A percentile compares a stretch with the other conserved stretches of the same genome.
phyloP scores from a whole-genome alignment of 2,329 filamentous ascomycete species.

The Colletotrichum camelliae region DNA sequence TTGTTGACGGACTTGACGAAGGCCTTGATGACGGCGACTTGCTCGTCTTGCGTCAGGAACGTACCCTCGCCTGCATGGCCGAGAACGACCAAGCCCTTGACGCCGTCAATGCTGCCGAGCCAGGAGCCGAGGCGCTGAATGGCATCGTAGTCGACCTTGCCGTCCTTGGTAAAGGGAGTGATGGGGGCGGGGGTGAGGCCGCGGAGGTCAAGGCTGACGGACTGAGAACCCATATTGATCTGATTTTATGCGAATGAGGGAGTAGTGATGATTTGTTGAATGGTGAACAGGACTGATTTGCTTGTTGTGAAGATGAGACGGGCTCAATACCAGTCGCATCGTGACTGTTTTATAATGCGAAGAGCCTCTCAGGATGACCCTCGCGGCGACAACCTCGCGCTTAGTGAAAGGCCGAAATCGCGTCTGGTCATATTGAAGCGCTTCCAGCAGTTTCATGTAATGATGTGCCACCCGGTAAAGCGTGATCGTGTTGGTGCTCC shows the following conservation, averaged over 20 bases:
- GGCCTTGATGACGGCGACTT: conserved; percentile 53
- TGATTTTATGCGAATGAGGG: background rate
- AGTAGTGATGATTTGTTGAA: background rate
- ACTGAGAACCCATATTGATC: conserved; percentile 26
- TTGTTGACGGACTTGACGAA: conserved; percentile 57
- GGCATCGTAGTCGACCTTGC: conserved; percentile 54
- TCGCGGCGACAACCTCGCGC: background rate
- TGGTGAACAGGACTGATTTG: background rate
- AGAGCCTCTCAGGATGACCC: background rate
- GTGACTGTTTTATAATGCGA: background rate
- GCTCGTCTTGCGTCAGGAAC: conserved; percentile 55
- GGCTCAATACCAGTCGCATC: background rate
- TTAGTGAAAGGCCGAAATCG: conserved; percentile 1
- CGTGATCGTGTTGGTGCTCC: background rate
- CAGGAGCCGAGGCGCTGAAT: conserved; percentile 58
- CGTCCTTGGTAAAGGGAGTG: conserved; percentile 54
- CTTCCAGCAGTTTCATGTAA: background rate
- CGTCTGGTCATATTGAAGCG: background rate
- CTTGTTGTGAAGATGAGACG: background rate
- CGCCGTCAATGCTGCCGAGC: conserved; percentile 55
- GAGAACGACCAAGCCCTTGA: conserved; percentile 58
- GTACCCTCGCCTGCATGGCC: conserved; percentile 61
- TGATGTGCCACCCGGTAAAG: background rate
- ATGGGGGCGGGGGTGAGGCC: conserved; percentile 57
- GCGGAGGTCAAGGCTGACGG: conserved; percentile 45